Evolutionary conservation across 352 stramenopile species (phyloP), one percentile per base, ranked within the genome.

Genomic region (Peronospora belbahrii): DNA sequence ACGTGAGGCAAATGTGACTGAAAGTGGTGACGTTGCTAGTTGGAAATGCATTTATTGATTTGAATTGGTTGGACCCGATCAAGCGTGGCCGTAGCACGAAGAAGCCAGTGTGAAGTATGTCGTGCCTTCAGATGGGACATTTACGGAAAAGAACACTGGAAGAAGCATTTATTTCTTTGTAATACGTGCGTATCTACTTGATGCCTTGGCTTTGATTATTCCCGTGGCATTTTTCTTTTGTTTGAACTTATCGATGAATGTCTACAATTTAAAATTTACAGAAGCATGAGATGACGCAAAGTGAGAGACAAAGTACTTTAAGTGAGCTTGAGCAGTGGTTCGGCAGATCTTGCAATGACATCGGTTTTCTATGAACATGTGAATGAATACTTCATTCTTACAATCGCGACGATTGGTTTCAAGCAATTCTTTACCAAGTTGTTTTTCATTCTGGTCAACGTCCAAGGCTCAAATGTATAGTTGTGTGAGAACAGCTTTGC

Each of bases 161-260:
- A 52, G 43, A 53, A 48, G 42, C 36, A 20, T 65, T 34, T 37
- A 59, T 59, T 65, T 18, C 39, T 65, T 71, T 68, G 56, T 71
- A 70, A 64, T 71, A 57, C 53, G 54, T 77, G 59, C 64, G 59
- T 67, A 59, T 62, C 51, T 61, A 25, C 49, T 63, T 60, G 59
- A 60, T 53, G 59, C 43, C 10, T 63, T 62, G 47, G 46, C 17
- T 62, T 65, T 62, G 43, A 61, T 45, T 43, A 20, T 50, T 62
- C 53, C 25, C 39, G 55, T 56, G 60, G 51, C 43, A 54, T 47
- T 32, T 54, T 7, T 59, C 32, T 37, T 53, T 23, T 19, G 28
- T 46, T 56, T 45, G 24, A 50, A 40, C 18, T 2, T n/a, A 52
- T 46, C 31, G 56, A 56, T 55, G 52, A 66, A 41, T 30, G 5